Conservation (phyloP, 495 filamentous ascomycete genomes). For the Penicillium canariense region DNA sequence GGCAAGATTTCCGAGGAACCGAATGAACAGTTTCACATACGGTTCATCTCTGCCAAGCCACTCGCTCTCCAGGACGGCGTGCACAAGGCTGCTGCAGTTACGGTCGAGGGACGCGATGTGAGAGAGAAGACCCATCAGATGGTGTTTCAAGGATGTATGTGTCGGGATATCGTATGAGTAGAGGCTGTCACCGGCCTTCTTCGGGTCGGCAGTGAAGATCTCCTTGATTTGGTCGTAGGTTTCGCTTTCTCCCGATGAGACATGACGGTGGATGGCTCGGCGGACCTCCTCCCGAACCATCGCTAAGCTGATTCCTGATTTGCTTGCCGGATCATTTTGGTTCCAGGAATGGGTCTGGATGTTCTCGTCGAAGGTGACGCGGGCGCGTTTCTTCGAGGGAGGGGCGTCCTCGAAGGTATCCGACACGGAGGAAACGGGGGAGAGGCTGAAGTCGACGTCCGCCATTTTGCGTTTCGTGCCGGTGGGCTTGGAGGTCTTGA, state of each 20-base stretch:
- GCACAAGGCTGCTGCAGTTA: constrained; percentile 71
- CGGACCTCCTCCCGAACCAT: constrained; percentile 68
- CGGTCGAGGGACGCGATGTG: constrained; percentile 68
- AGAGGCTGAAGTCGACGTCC: constrained; percentile 39
- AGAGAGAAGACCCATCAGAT: constrained; percentile 74
- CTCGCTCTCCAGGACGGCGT: constrained; percentile 65
- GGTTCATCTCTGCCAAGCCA: constrained; percentile 84
- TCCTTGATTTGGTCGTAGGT: constrained; percentile 73
- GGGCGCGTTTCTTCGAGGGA: constrained; percentile 54
- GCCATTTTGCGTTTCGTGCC: constrained; percentile 44
- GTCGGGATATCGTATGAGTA: constrained; percentile 39
- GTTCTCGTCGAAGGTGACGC: constrained; percentile 74
- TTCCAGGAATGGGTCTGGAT: constrained; percentile 53
- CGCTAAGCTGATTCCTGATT: constrained; percentile 58
- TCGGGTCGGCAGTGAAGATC: constrained; percentile 54
- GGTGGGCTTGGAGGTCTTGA: constrained; percentile 38
- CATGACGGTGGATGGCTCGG: constrained; percentile 67
- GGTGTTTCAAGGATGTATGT: constrained; percentile 60
- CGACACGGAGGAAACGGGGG: constrained; percentile 32
- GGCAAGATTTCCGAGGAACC: constrained; percentile 76
- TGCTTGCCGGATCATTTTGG: constrained; percentile 8
- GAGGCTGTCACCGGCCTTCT: constrained; percentile 42
- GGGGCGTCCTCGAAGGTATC: constrained; percentile 42
- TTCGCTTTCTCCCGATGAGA: constrained; percentile 58
- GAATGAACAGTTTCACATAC: constrained; percentile 75